Conservation (phyloP, 2,329 filamentous ascomycete species). For the Ascochyta lentis region DNA sequence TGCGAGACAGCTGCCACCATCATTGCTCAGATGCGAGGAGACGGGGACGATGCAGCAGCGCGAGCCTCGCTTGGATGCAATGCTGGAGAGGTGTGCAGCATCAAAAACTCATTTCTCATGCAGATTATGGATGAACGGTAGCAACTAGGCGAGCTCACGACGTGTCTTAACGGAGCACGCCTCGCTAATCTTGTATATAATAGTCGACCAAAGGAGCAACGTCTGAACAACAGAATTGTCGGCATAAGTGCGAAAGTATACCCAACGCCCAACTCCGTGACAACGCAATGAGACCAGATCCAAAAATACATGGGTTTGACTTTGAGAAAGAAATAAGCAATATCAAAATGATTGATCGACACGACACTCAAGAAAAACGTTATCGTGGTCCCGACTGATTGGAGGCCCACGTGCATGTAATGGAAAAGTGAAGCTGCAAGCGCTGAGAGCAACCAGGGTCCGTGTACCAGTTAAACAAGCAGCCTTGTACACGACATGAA, state of each 20-base stretch:
- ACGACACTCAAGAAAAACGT: not conserved
- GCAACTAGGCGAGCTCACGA: not conserved
- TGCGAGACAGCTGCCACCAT: conserved; percentile 38
- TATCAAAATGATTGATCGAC: not conserved
- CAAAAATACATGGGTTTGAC: not conserved
- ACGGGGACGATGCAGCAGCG: conserved; percentile 26
- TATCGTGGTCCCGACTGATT: not conserved
- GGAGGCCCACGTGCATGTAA: not conserved
- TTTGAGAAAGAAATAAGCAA: not conserved
- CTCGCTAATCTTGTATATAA: no score
- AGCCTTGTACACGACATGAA: not conserved
- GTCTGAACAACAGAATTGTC: not conserved
- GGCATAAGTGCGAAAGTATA: not conserved
- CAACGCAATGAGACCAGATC: not conserved
- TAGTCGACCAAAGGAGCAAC: no score
- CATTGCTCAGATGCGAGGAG: conserved; percentile 38
- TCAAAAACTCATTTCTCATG: conserved; percentile 35
- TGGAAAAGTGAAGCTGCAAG: conserved; percentile 10
- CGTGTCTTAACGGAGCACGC: no score
- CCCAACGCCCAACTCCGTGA: conserved; percentile 2
- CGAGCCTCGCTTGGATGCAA: conserved; percentile 30
- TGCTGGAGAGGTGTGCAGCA: conserved; percentile 24
- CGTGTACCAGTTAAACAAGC: not conserved
- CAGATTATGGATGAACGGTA: conserved; percentile 34
- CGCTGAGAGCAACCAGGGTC: not conserved